Base-by-base conservation (phyloP, 257 asterid species). In the Nicotiana undulata region DNA sequence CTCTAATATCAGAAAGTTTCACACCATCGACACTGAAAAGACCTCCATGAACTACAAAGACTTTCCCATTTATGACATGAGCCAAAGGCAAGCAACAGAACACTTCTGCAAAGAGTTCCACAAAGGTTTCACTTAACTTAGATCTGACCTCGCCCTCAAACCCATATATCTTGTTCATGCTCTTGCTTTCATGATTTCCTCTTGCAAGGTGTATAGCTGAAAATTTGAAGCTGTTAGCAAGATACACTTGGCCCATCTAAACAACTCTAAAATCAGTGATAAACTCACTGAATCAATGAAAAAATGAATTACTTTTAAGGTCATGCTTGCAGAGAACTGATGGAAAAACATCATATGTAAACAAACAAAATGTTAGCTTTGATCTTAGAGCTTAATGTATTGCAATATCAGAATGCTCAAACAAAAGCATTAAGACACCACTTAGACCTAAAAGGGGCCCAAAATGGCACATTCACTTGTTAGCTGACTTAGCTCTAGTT, bases 131-230 rank as follows among this genome's bases (percentile, higher is more conserved):
- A 81, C 88, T 96, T 80, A 96, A 86, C 88, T 96, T 96, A 80
- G 99, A 93, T 84, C 86, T 92, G 87, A 96, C 98, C 86, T 96
- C 99, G 28, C 99, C 99, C 93, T 96, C 99, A 82, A 96, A 96
- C 75, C 99, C 99, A 87, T 96, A 96, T 75, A 96, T 96, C 87
- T 93, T 96, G 86, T 96, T 96, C 99, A 96, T 96, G 90, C 97
- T 91, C 92, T 93, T 96, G 93, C 98, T 96, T 86, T 96, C 99
- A 83, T 94, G 99, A 88, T 96, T 96, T 80, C 98, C 99, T 53
- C 99, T 93, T 56, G 99, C 63, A 68, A 96, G 98, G 86, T 92
- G 88, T 78, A 96, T 91, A 68, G 97, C 99, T 96, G 98, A 77
- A 90, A 86, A 76, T 63, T 76, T 76, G 79, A 84, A 80, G 20